These are phyloP conservation scores for Aschersonia sp. DNA, from an alignment of 2,329 filamentous ascomycete genomes.

Conservation along the genomic window DNA sequence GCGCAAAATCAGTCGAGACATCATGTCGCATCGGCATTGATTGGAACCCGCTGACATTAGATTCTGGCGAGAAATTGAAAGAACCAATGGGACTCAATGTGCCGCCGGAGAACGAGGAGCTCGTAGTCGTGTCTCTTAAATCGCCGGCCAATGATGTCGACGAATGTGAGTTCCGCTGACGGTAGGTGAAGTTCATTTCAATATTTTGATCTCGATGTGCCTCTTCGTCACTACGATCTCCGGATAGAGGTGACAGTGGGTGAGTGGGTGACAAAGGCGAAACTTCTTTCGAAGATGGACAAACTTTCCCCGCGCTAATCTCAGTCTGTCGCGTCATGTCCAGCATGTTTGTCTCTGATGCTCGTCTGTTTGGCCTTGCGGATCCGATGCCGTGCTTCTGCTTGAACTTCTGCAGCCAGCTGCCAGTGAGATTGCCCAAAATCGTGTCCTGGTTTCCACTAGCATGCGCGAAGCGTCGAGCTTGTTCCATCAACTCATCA, in stretches of 20 bases:
- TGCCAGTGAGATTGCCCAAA: slow-evolving; percentile 54
- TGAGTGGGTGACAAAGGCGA: slow-evolving; percentile 62
- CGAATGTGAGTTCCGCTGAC: slow-evolving; percentile 18
- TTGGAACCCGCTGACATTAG: slow-evolving; percentile 50
- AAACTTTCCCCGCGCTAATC: slow-evolving; percentile 1
- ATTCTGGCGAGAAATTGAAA: slow-evolving; percentile 63
- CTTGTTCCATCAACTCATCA: slow-evolving; percentile 73
- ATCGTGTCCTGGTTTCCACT: slow-evolving; percentile 55
- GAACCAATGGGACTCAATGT: slow-evolving; percentile 62
- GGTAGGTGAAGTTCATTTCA: slow-evolving; percentile 18
- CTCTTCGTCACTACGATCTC: slow-evolving; percentile 55
- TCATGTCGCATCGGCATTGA: slow-evolving; percentile 19
- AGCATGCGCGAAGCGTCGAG: slow-evolving; percentile 63
- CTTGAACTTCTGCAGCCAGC: slow-evolving; percentile 93
- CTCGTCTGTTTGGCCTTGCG: slow-evolving; percentile 36
- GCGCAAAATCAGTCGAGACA: slow-evolving; percentile 43
- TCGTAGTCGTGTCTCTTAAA: slow-evolving; percentile 11
- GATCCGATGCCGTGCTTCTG: slow-evolving; percentile 56
- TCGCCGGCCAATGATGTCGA: slow-evolving; percentile 18
- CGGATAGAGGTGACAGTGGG: slow-evolving; percentile 54
- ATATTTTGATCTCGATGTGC: slow-evolving; percentile 31
- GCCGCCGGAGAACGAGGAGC: slow-evolving; percentile 55
- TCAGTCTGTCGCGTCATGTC: slow-evolving; percentile 44
- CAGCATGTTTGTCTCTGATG: slow-evolving; percentile 56
- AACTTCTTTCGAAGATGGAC: slow-evolving; percentile 37